Conservation (phyloP, 2,329 filamentous ascomycete genomes). For the Penicillium sp. region DNA sequence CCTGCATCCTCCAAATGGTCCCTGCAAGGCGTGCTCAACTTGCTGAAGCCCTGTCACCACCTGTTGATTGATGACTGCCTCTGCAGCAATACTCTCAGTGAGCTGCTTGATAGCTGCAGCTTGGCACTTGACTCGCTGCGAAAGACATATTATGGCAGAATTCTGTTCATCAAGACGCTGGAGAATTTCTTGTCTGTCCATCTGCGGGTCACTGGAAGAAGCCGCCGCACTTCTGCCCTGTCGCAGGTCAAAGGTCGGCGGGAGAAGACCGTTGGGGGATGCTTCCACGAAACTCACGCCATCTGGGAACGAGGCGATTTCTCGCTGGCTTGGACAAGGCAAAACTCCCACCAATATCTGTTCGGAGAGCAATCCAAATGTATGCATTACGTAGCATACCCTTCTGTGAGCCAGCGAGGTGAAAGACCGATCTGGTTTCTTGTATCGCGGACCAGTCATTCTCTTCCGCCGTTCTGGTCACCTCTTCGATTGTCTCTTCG, state of each 20-base stretch:
- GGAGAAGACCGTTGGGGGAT: not conserved
- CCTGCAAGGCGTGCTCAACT: not conserved
- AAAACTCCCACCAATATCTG: not conserved
- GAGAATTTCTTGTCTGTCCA: not conserved
- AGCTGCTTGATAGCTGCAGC: not conserved
- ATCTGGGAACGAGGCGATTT: not conserved
- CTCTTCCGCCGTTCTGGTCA: not conserved
- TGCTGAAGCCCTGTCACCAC: not conserved
- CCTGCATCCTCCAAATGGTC: not conserved
- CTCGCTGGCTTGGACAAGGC: not conserved
- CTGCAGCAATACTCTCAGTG: not conserved
- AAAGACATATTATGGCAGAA: not conserved
- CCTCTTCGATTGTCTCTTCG: not conserved
- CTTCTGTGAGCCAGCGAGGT: not conserved
- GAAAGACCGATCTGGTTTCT: not conserved
- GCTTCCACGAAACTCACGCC: not conserved
- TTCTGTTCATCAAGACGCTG: not conserved
- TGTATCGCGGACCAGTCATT: not conserved
- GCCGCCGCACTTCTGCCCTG: not conserved
- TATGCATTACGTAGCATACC: not conserved
- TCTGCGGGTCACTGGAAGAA: not conserved
- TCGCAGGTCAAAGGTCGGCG: not conserved
- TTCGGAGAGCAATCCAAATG: conserved; percentile 1
- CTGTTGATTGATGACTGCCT: not conserved
- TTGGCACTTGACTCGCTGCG: not conserved